phyloP scores from a whole-genome alignment of 169 alveolate genomes.

The Cryptosporidium baileyi region DNA sequence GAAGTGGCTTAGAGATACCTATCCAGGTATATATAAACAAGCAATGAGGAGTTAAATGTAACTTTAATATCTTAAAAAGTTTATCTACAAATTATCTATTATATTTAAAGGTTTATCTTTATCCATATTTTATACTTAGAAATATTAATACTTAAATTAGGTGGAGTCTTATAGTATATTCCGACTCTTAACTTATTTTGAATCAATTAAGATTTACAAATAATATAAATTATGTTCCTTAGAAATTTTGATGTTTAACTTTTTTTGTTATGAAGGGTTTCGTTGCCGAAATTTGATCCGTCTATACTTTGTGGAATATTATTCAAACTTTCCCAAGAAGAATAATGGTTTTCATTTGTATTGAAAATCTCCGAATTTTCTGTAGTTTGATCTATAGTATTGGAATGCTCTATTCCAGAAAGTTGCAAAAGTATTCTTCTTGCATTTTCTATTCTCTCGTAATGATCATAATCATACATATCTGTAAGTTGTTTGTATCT shows the following conservation, averaged over 20 bases:
- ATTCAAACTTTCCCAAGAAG: constrained; percentile 25
- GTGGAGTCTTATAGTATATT: no score
- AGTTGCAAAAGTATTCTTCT: constrained; percentile 43
- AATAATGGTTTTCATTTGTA: background rate
- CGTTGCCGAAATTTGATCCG: background rate
- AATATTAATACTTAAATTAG: no score
- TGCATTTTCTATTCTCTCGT: constrained; percentile 37
- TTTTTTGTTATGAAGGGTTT: no score
- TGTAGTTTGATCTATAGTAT: constrained; percentile 22
- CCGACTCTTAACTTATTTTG: no score
- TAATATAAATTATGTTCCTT: no score
- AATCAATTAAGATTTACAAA: no score
- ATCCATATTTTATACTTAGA: no score
- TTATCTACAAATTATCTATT: background rate
- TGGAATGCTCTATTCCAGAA: constrained; percentile 7
- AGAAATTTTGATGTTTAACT: no score
- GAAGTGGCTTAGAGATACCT: constrained; percentile 57
- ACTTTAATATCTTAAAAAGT: background rate
- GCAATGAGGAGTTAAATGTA: constrained; percentile 24
- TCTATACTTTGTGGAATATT: background rate
- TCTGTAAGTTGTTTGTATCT: constrained; percentile 42
- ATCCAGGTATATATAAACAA: constrained; percentile 52
- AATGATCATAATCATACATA: constrained; percentile 35
- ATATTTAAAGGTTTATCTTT: no score
- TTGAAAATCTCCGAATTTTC: background rate